phyloP scores from a whole-genome alignment of 495 filamentous ascomycete species.

The Aspergillus kassunensis region DNA sequence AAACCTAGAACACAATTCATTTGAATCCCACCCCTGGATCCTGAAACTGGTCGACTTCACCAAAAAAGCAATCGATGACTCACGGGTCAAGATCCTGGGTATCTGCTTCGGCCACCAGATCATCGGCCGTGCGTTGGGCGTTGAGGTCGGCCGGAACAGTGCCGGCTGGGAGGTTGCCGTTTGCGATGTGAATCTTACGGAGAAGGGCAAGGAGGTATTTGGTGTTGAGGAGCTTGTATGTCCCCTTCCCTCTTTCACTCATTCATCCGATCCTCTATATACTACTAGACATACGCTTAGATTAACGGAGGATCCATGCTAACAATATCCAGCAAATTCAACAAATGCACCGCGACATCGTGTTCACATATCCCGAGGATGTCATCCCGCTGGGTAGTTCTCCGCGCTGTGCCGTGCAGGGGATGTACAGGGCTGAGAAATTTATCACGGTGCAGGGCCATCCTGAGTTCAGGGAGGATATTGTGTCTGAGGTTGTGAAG shows the following conservation, averaged over 20 bases:
- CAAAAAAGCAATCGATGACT: constrained; percentile 51
- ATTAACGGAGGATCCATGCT: too few species aligned
- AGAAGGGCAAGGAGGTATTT: constrained; percentile 70
- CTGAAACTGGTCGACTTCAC: constrained; percentile 67
- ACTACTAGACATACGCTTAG: too few species aligned
- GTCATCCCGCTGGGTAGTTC: constrained; percentile 64
- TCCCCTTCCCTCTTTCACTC: background rate
- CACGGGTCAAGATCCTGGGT: constrained; percentile 65
- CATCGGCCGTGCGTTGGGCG: constrained; percentile 69
- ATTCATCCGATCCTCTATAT: too few species aligned
- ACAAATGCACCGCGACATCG: constrained; percentile 88
- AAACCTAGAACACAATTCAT: constrained; percentile 51
- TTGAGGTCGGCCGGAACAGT: constrained; percentile 60
- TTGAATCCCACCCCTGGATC: constrained; percentile 74
- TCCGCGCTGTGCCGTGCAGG: constrained; percentile 67
- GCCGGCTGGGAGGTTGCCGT: constrained; percentile 82
- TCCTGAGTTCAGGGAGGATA: constrained; percentile 78
- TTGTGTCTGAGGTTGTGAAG: constrained; percentile 65
- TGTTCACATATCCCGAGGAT: constrained; percentile 58
- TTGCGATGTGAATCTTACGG: constrained; percentile 62
- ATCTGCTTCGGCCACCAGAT: constrained; percentile 95
- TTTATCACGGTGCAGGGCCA: constrained; percentile 86
- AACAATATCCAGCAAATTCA: constrained; percentile 59
- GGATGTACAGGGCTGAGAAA: constrained; percentile 64
- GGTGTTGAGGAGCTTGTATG: constrained; percentile 63